Percentiles rank a stretch among this genome's conserved stretches.
phyloP scores from a whole-genome alignment of 495 filamentous ascomycete genomes.

The Penicillium paradoxum region DNA sequence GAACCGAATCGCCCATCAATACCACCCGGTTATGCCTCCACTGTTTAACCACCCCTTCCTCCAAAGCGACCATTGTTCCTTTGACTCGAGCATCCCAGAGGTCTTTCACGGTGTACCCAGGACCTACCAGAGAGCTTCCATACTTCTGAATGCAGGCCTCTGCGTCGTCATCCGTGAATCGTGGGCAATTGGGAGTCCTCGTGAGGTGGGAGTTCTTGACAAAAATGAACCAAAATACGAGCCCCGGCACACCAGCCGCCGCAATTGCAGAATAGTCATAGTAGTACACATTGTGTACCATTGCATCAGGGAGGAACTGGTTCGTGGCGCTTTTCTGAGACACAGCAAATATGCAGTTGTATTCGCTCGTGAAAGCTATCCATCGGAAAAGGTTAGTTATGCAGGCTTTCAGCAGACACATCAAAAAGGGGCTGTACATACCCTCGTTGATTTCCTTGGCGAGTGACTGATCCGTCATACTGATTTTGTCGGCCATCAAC shows the following conservation, averaged over 20 bases:
- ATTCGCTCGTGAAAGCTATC: slow-evolving; percentile 17
- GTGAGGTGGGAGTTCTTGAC: slow-evolving; percentile 6
- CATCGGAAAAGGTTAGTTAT: not conserved
- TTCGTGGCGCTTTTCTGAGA: slow-evolving; percentile 18
- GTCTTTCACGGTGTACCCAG: slow-evolving; percentile 18
- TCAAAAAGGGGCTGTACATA: not conserved
- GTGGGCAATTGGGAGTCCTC: slow-evolving; percentile 12
- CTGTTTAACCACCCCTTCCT: slow-evolving; percentile 17
- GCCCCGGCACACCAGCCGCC: slow-evolving; percentile 12
- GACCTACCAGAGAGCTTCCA: slow-evolving; percentile 8
- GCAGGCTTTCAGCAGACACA: not conserved
- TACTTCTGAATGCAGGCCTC: slow-evolving; percentile 10
- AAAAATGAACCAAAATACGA: slow-evolving; percentile 23
- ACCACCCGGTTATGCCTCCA: slow-evolving; percentile 17
- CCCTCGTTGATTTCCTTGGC: slow-evolving; percentile 9
- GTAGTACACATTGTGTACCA: slow-evolving; percentile 17
- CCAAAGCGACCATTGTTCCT: slow-evolving; percentile 13
- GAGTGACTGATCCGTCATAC: slow-evolving; percentile 8
- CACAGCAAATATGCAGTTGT: slow-evolving; percentile 19
- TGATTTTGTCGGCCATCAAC: slow-evolving; percentile 33
- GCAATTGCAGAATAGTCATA: slow-evolving; percentile 6
- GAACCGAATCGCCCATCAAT: slow-evolving; percentile 19
- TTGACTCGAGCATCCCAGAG: slow-evolving; percentile 18
- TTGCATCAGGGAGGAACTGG: slow-evolving; percentile 11
- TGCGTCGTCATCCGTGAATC: slow-evolving; percentile 11